Evolutionary conservation across 192 early-diverging fungal genomes (phyloP).

Genomic region (Backusella liffmaniae): DNA sequence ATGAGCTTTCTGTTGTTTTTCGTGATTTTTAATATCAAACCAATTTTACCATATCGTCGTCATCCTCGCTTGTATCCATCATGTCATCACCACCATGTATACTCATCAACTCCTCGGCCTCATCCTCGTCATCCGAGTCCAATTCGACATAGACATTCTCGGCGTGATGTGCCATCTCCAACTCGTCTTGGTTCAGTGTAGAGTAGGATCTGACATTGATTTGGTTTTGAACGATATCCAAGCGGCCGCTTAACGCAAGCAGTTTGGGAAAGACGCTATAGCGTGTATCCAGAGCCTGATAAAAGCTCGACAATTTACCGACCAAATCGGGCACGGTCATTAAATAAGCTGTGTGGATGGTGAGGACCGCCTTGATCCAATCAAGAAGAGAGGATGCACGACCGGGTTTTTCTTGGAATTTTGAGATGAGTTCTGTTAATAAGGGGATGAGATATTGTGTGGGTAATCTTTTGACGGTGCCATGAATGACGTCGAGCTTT

Average conservation of each 20-base stretch:
- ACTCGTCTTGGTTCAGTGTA: constrained; percentile 24
- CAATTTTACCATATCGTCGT: constrained; percentile 4
- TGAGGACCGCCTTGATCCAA: constrained; percentile 52
- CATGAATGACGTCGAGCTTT: constrained; percentile 31
- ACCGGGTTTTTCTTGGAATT: constrained; percentile 49
- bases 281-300: constrained; percentile 48
- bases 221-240: constrained; percentile 53
- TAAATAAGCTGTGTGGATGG: constrained; percentile 54
- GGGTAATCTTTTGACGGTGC: constrained; percentile 49
- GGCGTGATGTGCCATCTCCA: constrained; percentile 40
- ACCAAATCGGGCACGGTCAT: constrained; percentile 57
- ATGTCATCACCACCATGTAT: constrained; percentile 14
- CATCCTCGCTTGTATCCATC: constrained; percentile 7
- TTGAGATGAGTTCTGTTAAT: constrained; percentile 46
- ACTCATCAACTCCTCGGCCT: constrained; percentile 18
- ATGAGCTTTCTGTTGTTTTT: not conserved
- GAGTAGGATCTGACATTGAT: constrained; percentile 39
- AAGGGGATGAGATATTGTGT: constrained; percentile 50
- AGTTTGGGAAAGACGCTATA: constrained; percentile 46
- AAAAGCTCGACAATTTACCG: constrained; percentile 48
- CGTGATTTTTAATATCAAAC: no score
- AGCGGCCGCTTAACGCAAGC: constrained; percentile 46
- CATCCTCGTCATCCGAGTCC: constrained; percentile 34
- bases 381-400: constrained; percentile 42
- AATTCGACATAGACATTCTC: constrained; percentile 48